Conservation (phyloP, 768 basidiomycete species). For the Dioszegia hungarica region DNA sequence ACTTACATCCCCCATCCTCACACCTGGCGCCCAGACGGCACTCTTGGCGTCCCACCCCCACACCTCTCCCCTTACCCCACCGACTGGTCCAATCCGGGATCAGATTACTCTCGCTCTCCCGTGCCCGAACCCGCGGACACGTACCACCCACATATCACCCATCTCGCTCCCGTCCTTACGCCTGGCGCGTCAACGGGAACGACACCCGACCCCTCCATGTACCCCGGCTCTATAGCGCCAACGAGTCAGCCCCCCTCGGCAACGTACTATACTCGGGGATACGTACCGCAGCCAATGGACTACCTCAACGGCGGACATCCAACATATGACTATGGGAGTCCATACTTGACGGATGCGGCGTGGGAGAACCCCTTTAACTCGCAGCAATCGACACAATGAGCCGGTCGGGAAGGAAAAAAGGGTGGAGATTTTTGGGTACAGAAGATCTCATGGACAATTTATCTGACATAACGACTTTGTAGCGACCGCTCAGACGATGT, state of each 20-base stretch:
- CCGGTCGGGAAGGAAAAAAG: too few relatives aligned
- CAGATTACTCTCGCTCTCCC: conserved; percentile 31
- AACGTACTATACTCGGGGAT: conserved; percentile 15
- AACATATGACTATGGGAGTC: conserved; percentile 29
- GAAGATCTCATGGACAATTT: too few relatives aligned
- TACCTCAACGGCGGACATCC: conserved; percentile 24
- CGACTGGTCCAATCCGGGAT: conserved; percentile 13
- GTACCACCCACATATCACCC: conserved; percentile 11
- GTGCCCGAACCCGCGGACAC: conserved; percentile 14
- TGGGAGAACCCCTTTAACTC: conserved; percentile 4
- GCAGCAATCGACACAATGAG: not conserved
- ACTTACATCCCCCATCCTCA: conserved; percentile 16
- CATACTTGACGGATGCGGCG: conserved; percentile 32
- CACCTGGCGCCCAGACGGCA: conserved; percentile 1
- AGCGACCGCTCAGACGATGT: too few relatives aligned
- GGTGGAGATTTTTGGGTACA: too few relatives aligned
- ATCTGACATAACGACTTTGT: too few relatives aligned
- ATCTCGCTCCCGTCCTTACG: conserved; percentile 31
- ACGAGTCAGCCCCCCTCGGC: conserved; percentile 3
- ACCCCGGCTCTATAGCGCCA: conserved; percentile 10
- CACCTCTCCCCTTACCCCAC: conserved; percentile 22
- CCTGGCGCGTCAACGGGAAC: conserved; percentile 5
- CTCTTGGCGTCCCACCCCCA: conserved; percentile 1
- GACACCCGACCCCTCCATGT: conserved; percentile 3
- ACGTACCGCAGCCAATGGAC: conserved; percentile 37